Evolutionary conservation across 495 filamentous ascomycete genomes (phyloP).

Genomic region (Daldinia loculata): DNA sequence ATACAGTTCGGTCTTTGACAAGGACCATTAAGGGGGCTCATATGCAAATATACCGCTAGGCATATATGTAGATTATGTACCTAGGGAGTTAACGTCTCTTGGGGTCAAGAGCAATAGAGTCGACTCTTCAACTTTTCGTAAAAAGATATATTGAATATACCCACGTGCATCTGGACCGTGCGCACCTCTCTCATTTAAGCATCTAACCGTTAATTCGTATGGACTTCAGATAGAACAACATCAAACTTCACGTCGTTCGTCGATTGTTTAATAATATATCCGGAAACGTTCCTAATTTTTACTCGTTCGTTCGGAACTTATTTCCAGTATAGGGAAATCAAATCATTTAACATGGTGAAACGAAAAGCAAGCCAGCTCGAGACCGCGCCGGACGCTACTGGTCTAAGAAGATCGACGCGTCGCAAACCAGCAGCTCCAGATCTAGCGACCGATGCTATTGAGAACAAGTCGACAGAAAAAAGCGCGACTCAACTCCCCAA

Average conservation of each 20-base stretch:
- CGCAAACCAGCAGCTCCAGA: slow-evolving; percentile 28
- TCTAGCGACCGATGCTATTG: not conserved
- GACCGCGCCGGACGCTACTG: slow-evolving; percentile 13
- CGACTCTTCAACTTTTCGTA: too few relatives aligned
- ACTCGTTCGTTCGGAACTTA: not conserved
- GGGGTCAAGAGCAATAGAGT: too few relatives aligned
- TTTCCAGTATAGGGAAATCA: not conserved
- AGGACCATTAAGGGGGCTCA: too few relatives aligned
- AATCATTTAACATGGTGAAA: slow-evolving; percentile 48
- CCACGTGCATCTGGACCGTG: not conserved
- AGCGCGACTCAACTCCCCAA: slow-evolving; percentile 3
- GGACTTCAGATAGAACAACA: not conserved
- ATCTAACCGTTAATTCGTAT: not conserved
- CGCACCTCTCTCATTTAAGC: not conserved
- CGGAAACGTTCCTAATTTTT: not conserved
- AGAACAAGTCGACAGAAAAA: slow-evolving; percentile 2
- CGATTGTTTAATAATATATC: not conserved
- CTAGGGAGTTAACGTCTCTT: too few relatives aligned
- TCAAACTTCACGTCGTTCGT: not conserved
- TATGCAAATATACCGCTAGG: too few relatives aligned
- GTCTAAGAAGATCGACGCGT: slow-evolving; percentile 46
- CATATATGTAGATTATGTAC: too few relatives aligned
- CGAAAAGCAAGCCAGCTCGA: slow-evolving; percentile 47
- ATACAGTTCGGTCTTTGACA: too few relatives aligned
- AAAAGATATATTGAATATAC: not conserved